Evolutionary conservation across 2,329 filamentous ascomycete species (phyloP).

Genomic region (Aureobasidium leucospermi): DNA sequence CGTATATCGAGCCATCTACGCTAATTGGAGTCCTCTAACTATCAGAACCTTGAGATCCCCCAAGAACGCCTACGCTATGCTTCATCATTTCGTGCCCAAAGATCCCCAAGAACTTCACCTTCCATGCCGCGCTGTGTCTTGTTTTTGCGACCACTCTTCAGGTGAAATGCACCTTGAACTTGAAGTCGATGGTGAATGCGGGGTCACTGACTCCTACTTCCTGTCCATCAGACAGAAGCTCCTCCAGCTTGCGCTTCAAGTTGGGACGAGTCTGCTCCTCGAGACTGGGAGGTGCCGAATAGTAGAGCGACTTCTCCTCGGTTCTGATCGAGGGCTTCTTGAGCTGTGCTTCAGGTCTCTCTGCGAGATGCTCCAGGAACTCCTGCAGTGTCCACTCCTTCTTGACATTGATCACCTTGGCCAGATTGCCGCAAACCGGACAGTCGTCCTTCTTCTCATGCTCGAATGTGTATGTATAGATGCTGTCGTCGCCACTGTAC

Average conservation of each 20-base stretch:
- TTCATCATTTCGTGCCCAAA: neutral
- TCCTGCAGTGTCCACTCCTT: slow-evolving; percentile 68
- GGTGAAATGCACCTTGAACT: slow-evolving; percentile 49
- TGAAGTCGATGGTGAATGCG: slow-evolving; percentile 70
- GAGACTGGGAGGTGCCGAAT: slow-evolving; percentile 72
- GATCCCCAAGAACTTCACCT: neutral
- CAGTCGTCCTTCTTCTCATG: slow-evolving; percentile 93
- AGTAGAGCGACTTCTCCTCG: slow-evolving; percentile 80
- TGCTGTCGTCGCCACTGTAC: slow-evolving; percentile 91
- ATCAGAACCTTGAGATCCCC: neutral
- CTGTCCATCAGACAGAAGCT: slow-evolving; percentile 73
- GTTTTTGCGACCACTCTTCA: neutral
- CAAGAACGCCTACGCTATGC: slow-evolving; percentile 11
- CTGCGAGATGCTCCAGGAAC: slow-evolving; percentile 75
- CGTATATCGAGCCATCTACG: neutral
- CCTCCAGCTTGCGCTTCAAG: slow-evolving; percentile 65
- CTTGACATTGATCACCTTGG: slow-evolving; percentile 67
- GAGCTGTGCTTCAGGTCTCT: slow-evolving; percentile 80
- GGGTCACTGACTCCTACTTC: slow-evolving; percentile 89
- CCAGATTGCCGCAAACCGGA: slow-evolving; percentile 80
- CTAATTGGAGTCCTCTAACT: neutral
- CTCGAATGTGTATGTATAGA: slow-evolving; percentile 97
- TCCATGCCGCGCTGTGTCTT: neutral
- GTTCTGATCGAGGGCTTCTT: slow-evolving; percentile 85
- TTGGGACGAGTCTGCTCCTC: slow-evolving; percentile 82